These are phyloP conservation scores for Xylaria palmicola DNA, from an alignment of 495 filamentous ascomycete genomes.

Conservation along the genomic window DNA sequence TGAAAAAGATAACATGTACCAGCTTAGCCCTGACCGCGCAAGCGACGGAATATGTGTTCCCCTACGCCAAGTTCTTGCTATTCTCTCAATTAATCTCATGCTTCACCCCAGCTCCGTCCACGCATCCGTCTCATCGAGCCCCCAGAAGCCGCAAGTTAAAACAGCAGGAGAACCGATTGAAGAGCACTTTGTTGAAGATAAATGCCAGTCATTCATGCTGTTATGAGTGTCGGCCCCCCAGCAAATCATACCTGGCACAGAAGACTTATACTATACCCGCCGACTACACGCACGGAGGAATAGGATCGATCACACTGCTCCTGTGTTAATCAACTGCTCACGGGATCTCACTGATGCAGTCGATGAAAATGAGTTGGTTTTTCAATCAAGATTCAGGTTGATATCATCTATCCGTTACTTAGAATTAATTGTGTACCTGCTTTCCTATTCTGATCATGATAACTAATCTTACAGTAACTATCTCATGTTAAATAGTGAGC, in stretches of 20 bases:
- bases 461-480: too few relatives aligned
- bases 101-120: neutral
- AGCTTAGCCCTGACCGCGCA: too few relatives aligned
- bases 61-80: neutral
- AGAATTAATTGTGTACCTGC: too few relatives aligned
- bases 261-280: neutral
- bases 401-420: too few relatives aligned
- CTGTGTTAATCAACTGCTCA: neutral
- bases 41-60: neutral
- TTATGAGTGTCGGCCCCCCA: too few relatives aligned
- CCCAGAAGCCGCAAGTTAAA: neutral
- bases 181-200: neutral
- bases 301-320: neutral
- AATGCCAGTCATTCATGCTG: neutral
- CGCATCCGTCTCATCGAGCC: neutral
- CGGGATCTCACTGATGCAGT: neutral
- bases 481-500: too few relatives aligned
- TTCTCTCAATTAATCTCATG: neutral
- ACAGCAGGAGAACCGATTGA: too few relatives aligned
- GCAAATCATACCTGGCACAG: too few relatives aligned
- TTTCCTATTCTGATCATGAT: too few relatives aligned
- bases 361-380: neutral
- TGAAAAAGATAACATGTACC: too few relatives aligned
- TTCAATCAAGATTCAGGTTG: neutral
- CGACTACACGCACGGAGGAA: neutral